Conservation (phyloP, 1,284 basidiomycete species). For the Leccinum ambiguum region DNA sequence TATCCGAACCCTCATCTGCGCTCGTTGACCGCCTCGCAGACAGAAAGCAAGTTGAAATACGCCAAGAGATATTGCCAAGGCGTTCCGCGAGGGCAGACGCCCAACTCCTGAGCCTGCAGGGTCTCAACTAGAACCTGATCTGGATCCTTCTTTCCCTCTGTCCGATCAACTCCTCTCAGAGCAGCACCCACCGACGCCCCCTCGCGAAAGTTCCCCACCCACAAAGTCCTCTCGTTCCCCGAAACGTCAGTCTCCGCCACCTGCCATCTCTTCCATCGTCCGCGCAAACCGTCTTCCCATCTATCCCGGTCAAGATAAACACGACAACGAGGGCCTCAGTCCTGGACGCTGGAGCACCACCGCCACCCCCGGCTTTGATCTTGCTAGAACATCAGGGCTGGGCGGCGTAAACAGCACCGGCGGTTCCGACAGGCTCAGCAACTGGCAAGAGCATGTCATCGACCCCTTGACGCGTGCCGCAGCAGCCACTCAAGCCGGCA, state of each 20-base stretch:
- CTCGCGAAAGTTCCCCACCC: conserved; percentile 23
- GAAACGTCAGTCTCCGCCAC: conserved; percentile 32
- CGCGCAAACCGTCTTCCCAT: conserved; percentile 31
- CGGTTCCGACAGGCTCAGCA: conserved; percentile 20
- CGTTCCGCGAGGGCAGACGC: conserved; percentile 81
- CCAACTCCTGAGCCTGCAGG: conserved; percentile 66
- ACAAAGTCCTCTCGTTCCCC: conserved; percentile 20
- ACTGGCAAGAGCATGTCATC: conserved; percentile 28
- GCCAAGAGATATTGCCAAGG: conserved; percentile 82
- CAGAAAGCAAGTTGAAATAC: conserved; percentile 80
- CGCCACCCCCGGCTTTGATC: conserved; percentile 56
- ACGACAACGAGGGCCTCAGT: conserved; percentile 38
- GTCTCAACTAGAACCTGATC: conserved; percentile 37
- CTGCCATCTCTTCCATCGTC: conserved; percentile 28
- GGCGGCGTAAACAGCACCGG: conserved; percentile 8
- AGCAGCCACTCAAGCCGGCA: neutral
- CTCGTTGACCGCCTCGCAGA: conserved; percentile 39
- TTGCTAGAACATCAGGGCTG: conserved; percentile 12
- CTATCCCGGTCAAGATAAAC: conserved; percentile 16
- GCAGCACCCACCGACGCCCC: conserved; percentile 22
- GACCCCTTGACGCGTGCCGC: conserved; percentile 18
- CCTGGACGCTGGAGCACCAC: conserved; percentile 62
- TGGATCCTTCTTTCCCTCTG: conserved; percentile 11
- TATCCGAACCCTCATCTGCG: neutral
- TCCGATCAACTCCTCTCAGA: conserved; percentile 23